Evolutionary conservation across 257 asterid species (phyloP).

Genomic region (Dorcoceras hygrometricum): DNA sequence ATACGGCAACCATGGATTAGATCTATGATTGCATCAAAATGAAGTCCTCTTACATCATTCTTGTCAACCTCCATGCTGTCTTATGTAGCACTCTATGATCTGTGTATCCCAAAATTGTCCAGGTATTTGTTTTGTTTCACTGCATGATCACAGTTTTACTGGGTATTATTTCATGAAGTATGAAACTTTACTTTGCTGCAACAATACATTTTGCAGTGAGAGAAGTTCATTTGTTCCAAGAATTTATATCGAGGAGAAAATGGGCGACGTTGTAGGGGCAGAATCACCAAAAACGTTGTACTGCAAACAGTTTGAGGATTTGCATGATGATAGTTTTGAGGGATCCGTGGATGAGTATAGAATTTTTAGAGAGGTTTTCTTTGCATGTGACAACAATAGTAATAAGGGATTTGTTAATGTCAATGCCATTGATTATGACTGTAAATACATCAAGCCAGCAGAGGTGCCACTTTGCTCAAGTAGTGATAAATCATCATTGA

Average conservation of each 20-base stretch:
- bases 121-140: not conserved
- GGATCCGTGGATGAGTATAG: slow-evolving; percentile 58
- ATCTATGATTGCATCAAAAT: no score
- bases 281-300: slow-evolving; percentile 40
- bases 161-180: slow-evolving; percentile 5
- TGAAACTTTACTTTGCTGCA: slow-evolving; percentile 10
- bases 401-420: slow-evolving; percentile 39
- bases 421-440: slow-evolving; percentile 37
- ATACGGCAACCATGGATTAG: not conserved
- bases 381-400: slow-evolving; percentile 40
- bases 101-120: slow-evolving; percentile 2
- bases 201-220: slow-evolving; percentile 29
- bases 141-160: slow-evolving; percentile 9
- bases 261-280: slow-evolving; percentile 31
- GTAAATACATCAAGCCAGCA: slow-evolving; percentile 31
- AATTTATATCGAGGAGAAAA: slow-evolving; percentile 19
- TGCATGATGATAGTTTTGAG: slow-evolving; percentile 64
- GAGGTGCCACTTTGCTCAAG: slow-evolving; percentile 38
- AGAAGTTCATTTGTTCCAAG: slow-evolving; percentile 24
- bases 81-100: not conserved
- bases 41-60: not conserved
- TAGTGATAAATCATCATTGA: slow-evolving; percentile 56
- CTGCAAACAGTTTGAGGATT: slow-evolving; percentile 53
- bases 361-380: slow-evolving; percentile 63
- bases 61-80: not conserved